A percentile compares a stretch with the other conserved stretches of the same genome.
phyloP scores from a whole-genome alignment of 1,139 yeast genomes.

The Meyerozyma athensensis region DNA sequence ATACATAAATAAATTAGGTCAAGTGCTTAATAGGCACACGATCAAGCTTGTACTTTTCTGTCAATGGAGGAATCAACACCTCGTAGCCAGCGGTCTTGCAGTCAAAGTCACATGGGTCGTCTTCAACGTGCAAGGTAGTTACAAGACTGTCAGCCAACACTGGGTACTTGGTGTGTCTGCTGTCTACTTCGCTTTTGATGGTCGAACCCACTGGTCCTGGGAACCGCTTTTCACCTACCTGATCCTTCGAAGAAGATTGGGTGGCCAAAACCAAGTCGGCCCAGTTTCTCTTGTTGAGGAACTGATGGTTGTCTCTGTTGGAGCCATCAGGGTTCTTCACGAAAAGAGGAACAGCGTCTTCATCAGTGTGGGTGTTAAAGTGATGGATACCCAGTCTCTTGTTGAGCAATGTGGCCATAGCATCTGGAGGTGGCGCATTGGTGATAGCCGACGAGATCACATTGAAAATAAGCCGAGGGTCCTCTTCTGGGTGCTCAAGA shows the following conservation, averaged over 20 bases:
- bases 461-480: conserved; percentile 75
- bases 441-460: conserved; percentile 85
- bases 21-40: conserved; percentile 34
- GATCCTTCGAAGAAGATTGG: conserved; percentile 19
- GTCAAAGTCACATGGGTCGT: conserved; percentile 44
- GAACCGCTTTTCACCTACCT: conserved; percentile 16
- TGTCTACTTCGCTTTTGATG: conserved; percentile 11
- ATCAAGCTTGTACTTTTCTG: conserved; percentile 29
- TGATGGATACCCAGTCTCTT: conserved; percentile 67
- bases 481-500: conserved; percentile 53
- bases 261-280: conserved; percentile 39
- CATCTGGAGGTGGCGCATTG: conserved; percentile 89
- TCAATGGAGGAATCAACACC: conserved; percentile 61
- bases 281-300: conserved; percentile 82
- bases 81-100: conserved; percentile 64
- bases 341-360: conserved; percentile 76
- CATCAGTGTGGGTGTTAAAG: conserved; percentile 60
- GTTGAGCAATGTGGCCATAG: conserved; percentile 67
- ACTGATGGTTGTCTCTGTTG: conserved; percentile 49
- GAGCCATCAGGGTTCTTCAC: conserved; percentile 55
- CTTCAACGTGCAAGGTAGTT: conserved; percentile 70
- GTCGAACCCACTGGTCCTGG: conserved; percentile 26
- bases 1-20: conserved; percentile 1
- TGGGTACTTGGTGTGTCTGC: conserved; percentile 41
- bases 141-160: conserved; percentile 55